Conservation (phyloP, 2,329 filamentous ascomycete genomes). For the Sporothrix globosa region DNA sequence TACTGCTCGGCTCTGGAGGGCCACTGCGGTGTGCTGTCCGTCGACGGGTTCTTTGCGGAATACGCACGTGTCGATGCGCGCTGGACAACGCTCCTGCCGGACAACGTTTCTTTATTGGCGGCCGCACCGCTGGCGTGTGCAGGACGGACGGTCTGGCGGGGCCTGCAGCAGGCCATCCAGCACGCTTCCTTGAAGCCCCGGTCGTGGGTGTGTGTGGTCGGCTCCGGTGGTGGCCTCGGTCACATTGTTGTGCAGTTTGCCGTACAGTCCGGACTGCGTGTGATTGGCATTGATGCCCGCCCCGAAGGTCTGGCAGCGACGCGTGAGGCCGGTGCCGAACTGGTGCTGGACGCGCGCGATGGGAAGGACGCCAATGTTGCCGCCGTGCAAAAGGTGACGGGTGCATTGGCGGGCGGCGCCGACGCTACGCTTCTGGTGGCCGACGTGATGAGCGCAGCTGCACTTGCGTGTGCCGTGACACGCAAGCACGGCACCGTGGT, state of each 20-base stretch:
- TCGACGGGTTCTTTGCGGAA: slow-evolving; percentile 61
- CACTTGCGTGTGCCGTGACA: slow-evolving; percentile 57
- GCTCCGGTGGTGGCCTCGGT: slow-evolving; percentile 56
- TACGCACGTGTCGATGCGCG: slow-evolving; percentile 57
- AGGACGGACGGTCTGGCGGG: slow-evolving; percentile 55
- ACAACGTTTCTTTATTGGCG: slow-evolving; percentile 52
- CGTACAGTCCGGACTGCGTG: slow-evolving; percentile 53
- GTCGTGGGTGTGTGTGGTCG: slow-evolving; percentile 51
- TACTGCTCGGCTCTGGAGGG: slow-evolving; percentile 55
- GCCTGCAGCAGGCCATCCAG: slow-evolving; percentile 43
- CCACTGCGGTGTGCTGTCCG: slow-evolving; percentile 51
- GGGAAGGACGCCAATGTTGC: slow-evolving; percentile 34
- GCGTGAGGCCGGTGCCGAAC: slow-evolving; percentile 48
- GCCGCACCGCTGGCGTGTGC: slow-evolving; percentile 63
- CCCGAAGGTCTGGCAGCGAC: slow-evolving; percentile 5
- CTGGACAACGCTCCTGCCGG: slow-evolving; percentile 52
- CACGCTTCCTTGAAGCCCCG: slow-evolving; percentile 42
- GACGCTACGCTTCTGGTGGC: slow-evolving; percentile 58
- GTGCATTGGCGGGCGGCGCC: slow-evolving; percentile 52
- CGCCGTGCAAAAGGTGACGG: slow-evolving; percentile 46
- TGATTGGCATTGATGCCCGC: slow-evolving; percentile 57
- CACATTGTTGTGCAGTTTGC: slow-evolving; percentile 49
- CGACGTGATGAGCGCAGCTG: slow-evolving; percentile 56
- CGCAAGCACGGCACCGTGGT: slow-evolving; percentile 62
- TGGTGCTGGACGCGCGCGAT: slow-evolving; percentile 56